Evolutionary conservation across 805 yeast species (phyloP), one percentile per base, ranked within the genome.

Genomic region (Yarrowia porcina): DNA sequence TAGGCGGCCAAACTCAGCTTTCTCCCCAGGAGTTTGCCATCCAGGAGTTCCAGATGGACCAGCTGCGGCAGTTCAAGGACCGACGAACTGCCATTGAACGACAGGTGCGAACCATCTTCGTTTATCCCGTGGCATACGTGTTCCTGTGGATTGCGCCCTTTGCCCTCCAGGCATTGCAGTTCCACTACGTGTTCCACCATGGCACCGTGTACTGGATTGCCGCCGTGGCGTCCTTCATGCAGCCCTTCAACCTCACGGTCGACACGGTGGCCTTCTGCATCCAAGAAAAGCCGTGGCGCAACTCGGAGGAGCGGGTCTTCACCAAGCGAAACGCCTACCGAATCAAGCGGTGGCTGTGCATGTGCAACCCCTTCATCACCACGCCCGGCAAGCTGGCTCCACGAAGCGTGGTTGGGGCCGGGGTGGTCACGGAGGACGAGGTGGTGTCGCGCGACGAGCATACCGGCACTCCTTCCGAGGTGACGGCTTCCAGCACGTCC

Each of bases 91-190:
- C 82, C 65, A 88, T 91, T 50, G 84, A 87, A 69, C 83, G 83
- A 63, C 96, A 90, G 73, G 83, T 89, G 80, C 85, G 85, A 67
- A 79, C 87, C 23, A 84, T 91, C 56, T 89, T 91, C 73, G 78
- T 91, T 47, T 91, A 91, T 72, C 97, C 97, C 4, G 75, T 87
- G 41, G 86, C 96, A 1, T 91, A 89, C 73, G 78, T 89, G 65
- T 76, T 87, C 21, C 73, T 90, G 47, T 91, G 97, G 97, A 70
- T 87, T 17, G 85, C 88, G 67, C 97, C 97, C 1, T 80, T 89
- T 64, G 79, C 87, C 7, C 77, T 83, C 35, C 88, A 87, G 67
- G 77, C 83, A 61, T 78, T 89, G 12, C 83, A 82, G 68, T 75
- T 80, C 67, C 76, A 77, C 36, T 75, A 79, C 67, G 83, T 81